Evolutionary conservation across 495 filamentous ascomycete species (phyloP).

Genomic region (Usnea hakonensis): DNA sequence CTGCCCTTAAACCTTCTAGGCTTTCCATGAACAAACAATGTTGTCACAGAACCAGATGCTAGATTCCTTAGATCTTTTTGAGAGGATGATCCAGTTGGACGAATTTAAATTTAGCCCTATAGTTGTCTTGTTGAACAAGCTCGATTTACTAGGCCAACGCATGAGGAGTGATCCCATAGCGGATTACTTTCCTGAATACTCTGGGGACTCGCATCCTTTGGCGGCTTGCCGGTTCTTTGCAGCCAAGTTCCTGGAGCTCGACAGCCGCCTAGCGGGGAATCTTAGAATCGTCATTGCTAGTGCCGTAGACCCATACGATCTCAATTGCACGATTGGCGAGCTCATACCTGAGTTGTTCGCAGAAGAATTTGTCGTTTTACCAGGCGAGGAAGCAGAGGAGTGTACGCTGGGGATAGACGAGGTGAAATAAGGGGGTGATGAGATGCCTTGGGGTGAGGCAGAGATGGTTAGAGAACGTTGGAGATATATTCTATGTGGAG

Average conservation of each 20-base stretch:
- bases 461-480: too few relatives aligned
- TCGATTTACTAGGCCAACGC: constrained; percentile 8
- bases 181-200: constrained; percentile 5
- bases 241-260: constrained; percentile 31
- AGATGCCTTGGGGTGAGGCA: too few relatives aligned
- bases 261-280: constrained; percentile 56
- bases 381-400: not conserved
- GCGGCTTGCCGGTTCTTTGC: constrained; percentile 7
- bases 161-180: constrained; percentile 5
- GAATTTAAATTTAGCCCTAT: not conserved
- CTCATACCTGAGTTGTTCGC: not conserved
- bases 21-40: not conserved
- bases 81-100: not conserved
- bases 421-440: too few relatives aligned
- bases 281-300: not conserved
- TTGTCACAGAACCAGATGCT: constrained; percentile 9
- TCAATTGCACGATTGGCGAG: not conserved
- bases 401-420: not conserved
- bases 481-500: too few relatives aligned
- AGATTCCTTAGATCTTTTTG: constrained; percentile 8
- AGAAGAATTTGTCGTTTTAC: not conserved
- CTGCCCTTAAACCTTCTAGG: not conserved
- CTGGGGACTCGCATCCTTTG: constrained; percentile 1
- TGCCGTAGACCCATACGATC: not conserved
- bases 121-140: constrained; percentile 12